Evolutionary conservation across 306 rosid species (phyloP).

Genomic region (Pyrus betulifolia): DNA sequence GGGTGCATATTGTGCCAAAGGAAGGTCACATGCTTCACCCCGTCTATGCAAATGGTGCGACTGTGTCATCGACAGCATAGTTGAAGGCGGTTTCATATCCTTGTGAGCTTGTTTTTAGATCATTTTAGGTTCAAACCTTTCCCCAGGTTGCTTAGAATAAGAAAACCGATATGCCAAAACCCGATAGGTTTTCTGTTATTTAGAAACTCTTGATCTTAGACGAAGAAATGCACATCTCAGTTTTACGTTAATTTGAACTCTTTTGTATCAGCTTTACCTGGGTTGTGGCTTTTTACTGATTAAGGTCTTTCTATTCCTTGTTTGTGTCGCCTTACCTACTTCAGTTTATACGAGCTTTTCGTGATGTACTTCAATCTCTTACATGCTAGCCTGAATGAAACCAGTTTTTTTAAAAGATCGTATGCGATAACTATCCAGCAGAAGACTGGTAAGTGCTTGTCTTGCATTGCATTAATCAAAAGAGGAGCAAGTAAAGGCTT

Average conservation of each 20-base stretch:
- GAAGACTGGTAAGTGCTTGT: too few species aligned
- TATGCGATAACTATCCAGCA: too few species aligned
- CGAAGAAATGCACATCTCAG: not conserved
- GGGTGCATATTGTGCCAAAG: conserved; percentile 79
- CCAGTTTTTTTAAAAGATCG: too few species aligned
- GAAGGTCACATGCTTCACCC: conserved; percentile 90
- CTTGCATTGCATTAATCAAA: too few species aligned
- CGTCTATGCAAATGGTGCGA: conserved; percentile 36
- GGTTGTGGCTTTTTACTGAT: too few species aligned
- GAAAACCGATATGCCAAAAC: not conserved
- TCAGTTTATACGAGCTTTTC: too few species aligned
- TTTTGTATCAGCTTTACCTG: not conserved
- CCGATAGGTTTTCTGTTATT: not conserved
- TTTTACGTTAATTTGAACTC: not conserved
- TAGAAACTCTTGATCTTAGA: not conserved
- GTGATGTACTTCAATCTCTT: too few species aligned
- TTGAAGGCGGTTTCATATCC: conserved; percentile 20
- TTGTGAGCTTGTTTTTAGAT: not conserved
- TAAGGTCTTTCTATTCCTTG: too few species aligned
- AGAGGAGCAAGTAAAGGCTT: too few species aligned
- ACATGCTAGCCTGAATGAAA: too few species aligned
- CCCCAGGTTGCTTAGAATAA: not conserved
- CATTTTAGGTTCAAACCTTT: not conserved
- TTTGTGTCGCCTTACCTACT: too few species aligned
- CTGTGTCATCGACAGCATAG: not conserved